These are phyloP conservation scores for Nevesoporus exiguus DNA, from an alignment of 768 basidiomycete species.

Conservation along the genomic window DNA sequence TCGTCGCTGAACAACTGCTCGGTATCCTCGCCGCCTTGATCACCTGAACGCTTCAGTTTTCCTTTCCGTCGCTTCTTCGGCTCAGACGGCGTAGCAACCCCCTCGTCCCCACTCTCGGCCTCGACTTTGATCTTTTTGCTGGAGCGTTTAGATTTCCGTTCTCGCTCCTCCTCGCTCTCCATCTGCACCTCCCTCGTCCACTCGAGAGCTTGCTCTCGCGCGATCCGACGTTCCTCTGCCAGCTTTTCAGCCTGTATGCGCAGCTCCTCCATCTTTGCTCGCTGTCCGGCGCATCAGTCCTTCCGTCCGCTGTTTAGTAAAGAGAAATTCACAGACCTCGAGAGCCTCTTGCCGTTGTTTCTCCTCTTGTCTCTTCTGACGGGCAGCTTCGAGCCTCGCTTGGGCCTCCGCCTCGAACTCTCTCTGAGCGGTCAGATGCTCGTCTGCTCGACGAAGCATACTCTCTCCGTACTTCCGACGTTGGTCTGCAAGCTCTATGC, in stretches of 20 bases:
- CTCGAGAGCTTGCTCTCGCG: slow-evolving; percentile 74
- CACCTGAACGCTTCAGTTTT: slow-evolving; percentile 57
- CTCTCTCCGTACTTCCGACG: slow-evolving; percentile 86
- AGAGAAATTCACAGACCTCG: slow-evolving; percentile 48
- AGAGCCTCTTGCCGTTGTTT: slow-evolving; percentile 57
- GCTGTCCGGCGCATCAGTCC: slow-evolving; percentile 35
- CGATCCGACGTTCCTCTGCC: slow-evolving; percentile 72
- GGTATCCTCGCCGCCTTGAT: slow-evolving; percentile 54
- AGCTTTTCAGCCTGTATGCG: slow-evolving; percentile 71
- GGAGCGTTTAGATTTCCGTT: slow-evolving; percentile 55
- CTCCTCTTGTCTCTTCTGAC: slow-evolving; percentile 78
- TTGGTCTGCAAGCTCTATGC: slow-evolving; percentile 82
- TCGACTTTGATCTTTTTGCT: slow-evolving; percentile 53
- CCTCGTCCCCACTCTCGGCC: slow-evolving; percentile 51
- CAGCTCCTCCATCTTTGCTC: slow-evolving; percentile 57
- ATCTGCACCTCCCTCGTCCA: slow-evolving; percentile 70
- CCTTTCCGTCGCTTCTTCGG: slow-evolving; percentile 79
- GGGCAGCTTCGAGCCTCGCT: slow-evolving; percentile 72
- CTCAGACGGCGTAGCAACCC: slow-evolving; percentile 33
- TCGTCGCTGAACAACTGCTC: slow-evolving; percentile 69
- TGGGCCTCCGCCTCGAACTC: slow-evolving; percentile 69
- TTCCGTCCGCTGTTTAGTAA: neutral
- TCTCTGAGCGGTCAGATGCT: slow-evolving; percentile 70
- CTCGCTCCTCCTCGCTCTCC: slow-evolving; percentile 77
- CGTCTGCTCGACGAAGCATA: slow-evolving; percentile 77